Evolutionary conservation across 768 basidiomycete species (phyloP).

Genomic region (Sporobolomyces phaffii): DNA sequence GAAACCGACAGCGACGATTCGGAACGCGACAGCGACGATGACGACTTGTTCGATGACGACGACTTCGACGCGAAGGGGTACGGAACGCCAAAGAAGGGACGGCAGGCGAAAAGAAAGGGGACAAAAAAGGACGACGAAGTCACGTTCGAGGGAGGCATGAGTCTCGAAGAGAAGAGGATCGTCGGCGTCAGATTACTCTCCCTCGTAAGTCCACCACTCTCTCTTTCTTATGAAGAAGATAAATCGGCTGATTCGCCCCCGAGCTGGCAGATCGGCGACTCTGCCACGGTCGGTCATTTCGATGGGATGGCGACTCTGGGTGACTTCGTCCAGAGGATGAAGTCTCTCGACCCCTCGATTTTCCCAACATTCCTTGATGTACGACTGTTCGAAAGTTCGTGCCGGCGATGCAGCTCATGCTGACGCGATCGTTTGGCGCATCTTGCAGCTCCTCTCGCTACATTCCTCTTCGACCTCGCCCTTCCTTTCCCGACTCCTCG

Average conservation of each 20-base stretch:
- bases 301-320: neutral
- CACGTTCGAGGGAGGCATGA: constrained; percentile 14
- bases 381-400: neutral
- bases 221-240: neutral
- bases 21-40: neutral
- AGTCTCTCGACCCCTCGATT: neutral
- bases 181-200: constrained; percentile 2
- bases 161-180: constrained; percentile 5
- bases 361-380: constrained; percentile 22
- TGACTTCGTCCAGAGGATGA: constrained; percentile 20
- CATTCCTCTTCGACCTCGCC: neutral
- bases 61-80: neutral
- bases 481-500: constrained; percentile 10
- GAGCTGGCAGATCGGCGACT: constrained; percentile 8
- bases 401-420: no score
- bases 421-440: neutral
- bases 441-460: neutral
- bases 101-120: neutral
- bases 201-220: neutral
- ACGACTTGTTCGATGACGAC: neutral
- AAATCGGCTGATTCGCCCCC: neutral
- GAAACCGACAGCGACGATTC: neutral
- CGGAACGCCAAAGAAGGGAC: neutral
- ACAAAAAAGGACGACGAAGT: neutral
- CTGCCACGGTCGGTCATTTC: constrained; percentile 6